A percentile compares a stretch with the other conserved stretches of the same genome.
Conservation (phyloP, 768 basidiomycete species). For the Naganishia randhawae region DNA sequence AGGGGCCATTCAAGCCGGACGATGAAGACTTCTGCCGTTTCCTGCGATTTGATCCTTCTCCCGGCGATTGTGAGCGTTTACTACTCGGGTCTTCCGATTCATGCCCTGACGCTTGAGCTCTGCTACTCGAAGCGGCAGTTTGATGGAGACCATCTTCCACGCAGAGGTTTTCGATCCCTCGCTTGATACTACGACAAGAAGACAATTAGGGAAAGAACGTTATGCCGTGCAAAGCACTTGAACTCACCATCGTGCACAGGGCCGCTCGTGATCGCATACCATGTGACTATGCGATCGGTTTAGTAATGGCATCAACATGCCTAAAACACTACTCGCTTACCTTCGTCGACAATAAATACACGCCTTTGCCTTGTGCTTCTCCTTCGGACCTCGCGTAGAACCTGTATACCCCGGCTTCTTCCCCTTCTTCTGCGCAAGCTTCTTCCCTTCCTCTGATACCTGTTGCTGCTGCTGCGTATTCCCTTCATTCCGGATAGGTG, state of each 20-base stretch:
- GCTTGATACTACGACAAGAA: conserved; percentile 67
- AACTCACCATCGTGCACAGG: conserved; percentile 87
- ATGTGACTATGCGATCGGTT: conserved; percentile 39
- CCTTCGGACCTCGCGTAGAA: conserved; percentile 1
- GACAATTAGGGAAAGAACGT: conserved; percentile 11
- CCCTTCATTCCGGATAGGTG: neutral
- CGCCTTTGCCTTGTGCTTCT: conserved; percentile 57
- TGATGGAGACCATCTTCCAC: conserved; percentile 63
- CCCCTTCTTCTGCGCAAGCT: conserved; percentile 22
- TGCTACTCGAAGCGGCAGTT: neutral
- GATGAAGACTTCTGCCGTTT: conserved; percentile 1
- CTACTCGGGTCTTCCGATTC: conserved; percentile 51
- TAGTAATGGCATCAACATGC: neutral
- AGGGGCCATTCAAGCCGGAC: neutral
- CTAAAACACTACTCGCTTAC: conserved; percentile 34
- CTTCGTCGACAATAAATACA: conserved; percentile 88
- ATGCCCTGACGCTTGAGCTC: neutral
- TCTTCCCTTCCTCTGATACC: conserved; percentile 1
- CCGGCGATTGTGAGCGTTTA: conserved; percentile 29
- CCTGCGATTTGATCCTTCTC: neutral
- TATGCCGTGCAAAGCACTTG: conserved; percentile 19
- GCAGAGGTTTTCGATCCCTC: conserved; percentile 91
- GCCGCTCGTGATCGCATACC: conserved; percentile 53
- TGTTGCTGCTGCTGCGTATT: neutral
- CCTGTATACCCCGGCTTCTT: conserved; percentile 9